Evolutionary conservation across 768 basidiomycete genomes (phyloP).

Genomic region (Lactifluus volemus): DNA sequence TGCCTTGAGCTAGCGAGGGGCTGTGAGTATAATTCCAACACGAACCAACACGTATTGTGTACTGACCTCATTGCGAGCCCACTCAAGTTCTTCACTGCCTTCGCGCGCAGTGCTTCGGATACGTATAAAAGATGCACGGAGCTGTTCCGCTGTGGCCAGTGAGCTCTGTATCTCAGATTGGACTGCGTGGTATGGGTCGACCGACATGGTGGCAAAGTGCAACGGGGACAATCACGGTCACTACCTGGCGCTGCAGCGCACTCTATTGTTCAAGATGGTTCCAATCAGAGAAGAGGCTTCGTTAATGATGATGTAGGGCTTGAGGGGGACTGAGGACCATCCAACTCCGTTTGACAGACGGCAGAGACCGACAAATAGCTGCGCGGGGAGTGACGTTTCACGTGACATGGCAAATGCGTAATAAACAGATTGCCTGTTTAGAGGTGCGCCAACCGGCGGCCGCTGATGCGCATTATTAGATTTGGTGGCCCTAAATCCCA

Average conservation of each 20-base stretch:
- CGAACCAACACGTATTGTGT: neutral
- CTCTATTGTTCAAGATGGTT: neutral
- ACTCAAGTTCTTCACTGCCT: slow-evolving; percentile 72
- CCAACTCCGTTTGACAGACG: neutral
- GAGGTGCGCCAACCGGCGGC: too few relatives aligned
- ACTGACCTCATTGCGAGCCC: slow-evolving; percentile 69
- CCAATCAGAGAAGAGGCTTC: neutral
- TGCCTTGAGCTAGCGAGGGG: slow-evolving; percentile 45
- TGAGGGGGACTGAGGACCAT: neutral
- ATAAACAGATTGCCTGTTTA: too few relatives aligned
- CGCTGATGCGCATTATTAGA: too few relatives aligned
- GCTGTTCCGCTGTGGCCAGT: slow-evolving; percentile 58
- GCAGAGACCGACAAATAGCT: too few relatives aligned
- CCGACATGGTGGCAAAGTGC: slow-evolving; percentile 38
- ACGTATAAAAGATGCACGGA: slow-evolving; percentile 68
- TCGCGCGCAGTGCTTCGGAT: slow-evolving; percentile 65
- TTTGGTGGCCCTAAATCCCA: too few relatives aligned
- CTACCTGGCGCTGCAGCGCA: neutral
- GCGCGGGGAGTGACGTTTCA: too few relatives aligned
- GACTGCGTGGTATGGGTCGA: slow-evolving; percentile 83
- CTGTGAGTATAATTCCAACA: neutral
- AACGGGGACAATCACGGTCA: neutral
- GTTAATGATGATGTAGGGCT: neutral
- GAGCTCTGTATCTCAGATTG: slow-evolving; percentile 75
- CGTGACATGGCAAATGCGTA: too few relatives aligned